A percentile compares a stretch with the other conserved stretches of the same genome.
Conservation (phyloP, 148 eudicot species). For the Chenopodium quinoa region DNA sequence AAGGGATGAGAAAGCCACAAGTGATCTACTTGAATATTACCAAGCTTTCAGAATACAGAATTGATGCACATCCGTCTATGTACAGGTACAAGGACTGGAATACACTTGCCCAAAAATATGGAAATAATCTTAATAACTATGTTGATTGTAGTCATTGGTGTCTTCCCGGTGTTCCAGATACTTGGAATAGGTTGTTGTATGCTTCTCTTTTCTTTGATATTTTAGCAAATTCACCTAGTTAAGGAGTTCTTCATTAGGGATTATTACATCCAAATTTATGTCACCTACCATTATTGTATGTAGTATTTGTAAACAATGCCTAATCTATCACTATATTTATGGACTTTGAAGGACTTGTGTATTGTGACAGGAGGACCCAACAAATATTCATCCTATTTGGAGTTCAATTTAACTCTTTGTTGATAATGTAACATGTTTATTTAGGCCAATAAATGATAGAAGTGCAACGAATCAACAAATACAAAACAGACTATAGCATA, state of each 20-base stretch:
- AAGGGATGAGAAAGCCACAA: not conserved
- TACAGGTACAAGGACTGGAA: conserved; percentile 22
- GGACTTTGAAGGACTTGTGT: too few relatives aligned
- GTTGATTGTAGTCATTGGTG: conserved; percentile 53
- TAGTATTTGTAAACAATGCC: too few relatives aligned
- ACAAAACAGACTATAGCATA: too few relatives aligned
- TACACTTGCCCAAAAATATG: conserved; percentile 2
- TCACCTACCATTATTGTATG: too few relatives aligned
- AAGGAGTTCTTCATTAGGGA: not conserved
- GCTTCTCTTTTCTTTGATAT: conserved; percentile 18
- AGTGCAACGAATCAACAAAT: too few relatives aligned
- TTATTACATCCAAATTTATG: too few relatives aligned
- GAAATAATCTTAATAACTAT: not conserved
- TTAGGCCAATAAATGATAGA: too few relatives aligned
- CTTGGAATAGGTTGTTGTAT: conserved; percentile 44
- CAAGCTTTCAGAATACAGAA: conserved; percentile 30
- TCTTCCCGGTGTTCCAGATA: conserved; percentile 43
- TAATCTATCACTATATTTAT: too few relatives aligned
- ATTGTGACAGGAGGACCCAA: too few relatives aligned
- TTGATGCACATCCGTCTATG: conserved; percentile 36
- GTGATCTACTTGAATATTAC: conserved; percentile 41
- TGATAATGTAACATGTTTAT: too few relatives aligned
- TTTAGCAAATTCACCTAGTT: not conserved
- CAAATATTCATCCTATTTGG: too few relatives aligned
- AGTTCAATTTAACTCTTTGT: too few relatives aligned